Base-by-base conservation (phyloP, 352 stramenopile genomes). In the Pythium rishiriense region DNA sequence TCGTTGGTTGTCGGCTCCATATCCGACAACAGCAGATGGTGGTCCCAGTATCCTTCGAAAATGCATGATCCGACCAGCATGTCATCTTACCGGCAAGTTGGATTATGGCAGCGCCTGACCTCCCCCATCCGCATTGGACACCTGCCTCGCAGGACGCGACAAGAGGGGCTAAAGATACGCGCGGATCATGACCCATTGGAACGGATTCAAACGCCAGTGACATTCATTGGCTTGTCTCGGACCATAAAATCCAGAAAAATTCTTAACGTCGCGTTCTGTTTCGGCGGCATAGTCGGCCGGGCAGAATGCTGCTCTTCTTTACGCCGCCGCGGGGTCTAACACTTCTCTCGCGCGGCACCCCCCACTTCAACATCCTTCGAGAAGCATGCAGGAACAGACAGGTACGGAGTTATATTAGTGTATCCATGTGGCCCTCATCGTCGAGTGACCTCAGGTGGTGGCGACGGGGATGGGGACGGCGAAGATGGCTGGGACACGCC, bases 1-100 rank as follows among this genome's bases (percentile, higher is more conserved):
- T 46, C 12, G 35, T 57, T 49, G 43, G 46, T 64, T 19, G 57
- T 64, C 46, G 46, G 25, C 48, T 51, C 19, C 33, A 35, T 35
- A 15, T 42, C 47, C 22, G 24, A 42, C 28, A 7, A 43, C n/a
- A 17, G 37, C 37, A 43, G 37, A 1, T 43, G 37, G 37, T 43
- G 37, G 37, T 43, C 15, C 26, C 17, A 37, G 35, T 5, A 61
- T 55, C 58, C 58, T 65, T 33, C 35, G 12, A 65, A 65, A 65
- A 57, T 57, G 58, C 58, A 65, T 65, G 25, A 58, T 65, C 58
- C 48, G 58, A 65, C 58, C 47, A 57, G 54, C 50, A 10, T 54
- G 25, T 3, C 10, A n/a, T 31, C 11, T 17, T 31, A 19, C 2
- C 11, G 28, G 31, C 11, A 35, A 24, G 55, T 63, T 58, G 19